Base-by-base conservation (phyloP, 768 basidiomycete species). In the Podaxis pistillaris region DNA sequence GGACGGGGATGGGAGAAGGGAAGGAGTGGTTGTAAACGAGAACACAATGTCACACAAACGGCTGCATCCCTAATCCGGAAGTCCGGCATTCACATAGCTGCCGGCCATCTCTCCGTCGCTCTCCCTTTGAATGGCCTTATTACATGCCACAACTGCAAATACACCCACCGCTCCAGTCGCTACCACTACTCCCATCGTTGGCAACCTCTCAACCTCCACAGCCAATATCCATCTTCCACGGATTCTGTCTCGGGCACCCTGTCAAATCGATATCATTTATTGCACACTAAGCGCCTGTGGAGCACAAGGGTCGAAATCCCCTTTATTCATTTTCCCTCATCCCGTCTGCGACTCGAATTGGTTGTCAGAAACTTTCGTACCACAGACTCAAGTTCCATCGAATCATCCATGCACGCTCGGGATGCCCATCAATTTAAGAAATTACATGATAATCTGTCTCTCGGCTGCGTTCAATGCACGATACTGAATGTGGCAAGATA, bases 61-160 rank as follows among this genome's bases (percentile, higher is more conserved):
- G 8, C 33, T 33, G 33, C 33, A 7, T 56, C 36, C 54, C 54
- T 56, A 38, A 38, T 56, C 22, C 11, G 33, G 54, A 41, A 17
- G 13, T 22, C 54, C 54, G 54, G 54, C 38, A 24, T 56, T 56
- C 54, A 56, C 38, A 24, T 56, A n/a, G 37, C 54, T 12, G 54
- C 37, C 54, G 54, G 17, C 36, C 33, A 55, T 38, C 53, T 13
- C 53, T 17, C 30, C 36, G n/a, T 36, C 33, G 28, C 54, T 6
- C 22, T 38, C 9, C 17, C 51, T 28, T 30, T 55, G 36, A 13
- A 19, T 55, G 22, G 33, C 54, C 19, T 55, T 38, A 55, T 55
- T 41, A 37, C 19, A 19, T 55, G 22, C 37, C 36, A 54, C 30
- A 17, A 30, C 19, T n/a, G 28, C 52, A n/a, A 30, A 30, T 51